Evolutionary conservation across 2,329 filamentous ascomycete genomes (phyloP), one percentile per base, ranked within the genome.

Genomic region (Madurella fahalii): DNA sequence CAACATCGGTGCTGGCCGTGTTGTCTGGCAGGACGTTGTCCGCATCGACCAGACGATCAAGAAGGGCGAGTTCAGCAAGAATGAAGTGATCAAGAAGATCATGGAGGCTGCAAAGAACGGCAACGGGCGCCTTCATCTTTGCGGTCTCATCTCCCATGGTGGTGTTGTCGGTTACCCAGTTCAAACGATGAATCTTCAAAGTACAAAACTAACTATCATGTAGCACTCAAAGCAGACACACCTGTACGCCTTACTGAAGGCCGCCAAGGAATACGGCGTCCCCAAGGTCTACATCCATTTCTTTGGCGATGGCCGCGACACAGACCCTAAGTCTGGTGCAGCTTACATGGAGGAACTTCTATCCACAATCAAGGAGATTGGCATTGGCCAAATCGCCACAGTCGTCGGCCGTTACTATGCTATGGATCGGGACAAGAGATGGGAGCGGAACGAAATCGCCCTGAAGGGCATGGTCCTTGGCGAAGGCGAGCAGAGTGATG

Each of bases 371-470:
- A 85, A 94, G 74, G 90, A 97, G 72, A 82, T 95, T 62, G 92
- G 90, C 43, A 74, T 87, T 60, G 94, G 93, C 63, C 82, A 96
- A 74, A 83, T 99, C 61, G 93, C 90, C 32, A 96, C 94, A 39
- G 83, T 97, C 46, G 93, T 97, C 57, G 94, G 94, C 57, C 86
- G 93, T 64, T 99, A 97, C 85, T 99, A 89, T 73, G 90, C 91
- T 74, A 99, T 99, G 94, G 94, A 99, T 79, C 92, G 94, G 64
- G 94, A 99, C 74, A 97, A 97, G 90, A 85, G 94, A 72, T 99
- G 94, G 94, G 94, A 99, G 69, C 84, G 94, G 69, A 80, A 96
- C 63, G 90, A 96, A 78, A 67, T 96, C 64, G 94, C 88, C 63
- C 78, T 99, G 70, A 93, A 94, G 76, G 94, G 90, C 57, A 70